Conservation (phyloP, 2,329 filamentous ascomycete genomes). For the Colletotrichum destructivum region DNA sequence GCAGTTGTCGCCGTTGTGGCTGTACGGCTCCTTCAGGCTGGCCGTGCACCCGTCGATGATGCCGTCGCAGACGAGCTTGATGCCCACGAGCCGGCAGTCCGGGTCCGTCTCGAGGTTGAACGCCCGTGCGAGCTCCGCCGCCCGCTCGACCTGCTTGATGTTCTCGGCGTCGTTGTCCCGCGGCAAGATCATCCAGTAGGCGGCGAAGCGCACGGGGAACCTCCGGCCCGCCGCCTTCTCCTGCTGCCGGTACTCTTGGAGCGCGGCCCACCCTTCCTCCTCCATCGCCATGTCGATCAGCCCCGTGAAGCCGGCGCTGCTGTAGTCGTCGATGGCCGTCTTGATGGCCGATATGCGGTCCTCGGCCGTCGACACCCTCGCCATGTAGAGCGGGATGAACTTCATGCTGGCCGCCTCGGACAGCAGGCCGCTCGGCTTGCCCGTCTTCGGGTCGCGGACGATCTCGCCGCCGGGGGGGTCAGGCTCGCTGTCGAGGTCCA, state of each 20-base stretch:
- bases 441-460: slow-evolving; percentile 59
- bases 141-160: slow-evolving; percentile 65
- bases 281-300: slow-evolving; percentile 74
- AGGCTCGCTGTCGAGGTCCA: slow-evolving; percentile 62
- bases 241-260: slow-evolving; percentile 55
- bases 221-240: slow-evolving; percentile 50
- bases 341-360: slow-evolving; percentile 63
- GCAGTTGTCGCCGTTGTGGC: slow-evolving; percentile 59
- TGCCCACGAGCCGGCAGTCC: slow-evolving; percentile 57
- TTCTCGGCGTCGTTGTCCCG: slow-evolving; percentile 59
- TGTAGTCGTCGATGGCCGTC: slow-evolving; percentile 64
- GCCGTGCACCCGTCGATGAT: slow-evolving; percentile 72
- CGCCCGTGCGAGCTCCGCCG: slow-evolving; percentile 61
- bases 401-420: slow-evolving; percentile 62
- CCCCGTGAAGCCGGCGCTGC: slow-evolving; percentile 67
- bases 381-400: slow-evolving; percentile 66
- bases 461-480: slow-evolving; percentile 62
- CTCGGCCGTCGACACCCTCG: slow-evolving; percentile 61
- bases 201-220: slow-evolving; percentile 64
- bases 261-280: slow-evolving; percentile 66
- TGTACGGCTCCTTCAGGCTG: slow-evolving; percentile 67
- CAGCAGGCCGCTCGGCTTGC: slow-evolving; percentile 65
- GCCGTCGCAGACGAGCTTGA: slow-evolving; percentile 72
- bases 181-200: slow-evolving; percentile 70
- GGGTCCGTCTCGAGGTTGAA: slow-evolving; percentile 58